Conservation (phyloP, 257 asterid species). For the Salvia hispanica region DNA sequence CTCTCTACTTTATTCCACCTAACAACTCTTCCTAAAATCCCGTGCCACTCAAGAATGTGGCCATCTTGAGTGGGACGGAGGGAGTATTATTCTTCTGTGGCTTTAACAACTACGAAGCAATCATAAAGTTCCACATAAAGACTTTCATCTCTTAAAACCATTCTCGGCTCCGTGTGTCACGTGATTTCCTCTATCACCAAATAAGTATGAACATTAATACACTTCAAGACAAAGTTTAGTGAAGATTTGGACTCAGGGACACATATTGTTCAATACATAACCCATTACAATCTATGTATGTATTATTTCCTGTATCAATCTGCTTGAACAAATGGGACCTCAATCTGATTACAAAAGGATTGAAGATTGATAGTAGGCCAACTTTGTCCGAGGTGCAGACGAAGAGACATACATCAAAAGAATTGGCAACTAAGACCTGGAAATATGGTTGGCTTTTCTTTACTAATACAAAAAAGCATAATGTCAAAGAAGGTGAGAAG, state of each 20-base stretch:
- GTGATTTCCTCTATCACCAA: slow-evolving; percentile 11
- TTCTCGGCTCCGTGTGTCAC: neutral
- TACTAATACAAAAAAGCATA: slow-evolving; percentile 7
- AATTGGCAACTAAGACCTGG: slow-evolving; percentile 10
- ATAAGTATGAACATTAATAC: slow-evolving; percentile 4
- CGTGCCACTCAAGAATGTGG: too few relatives aligned
- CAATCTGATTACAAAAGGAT: slow-evolving; percentile 6
- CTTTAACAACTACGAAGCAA: slow-evolving; percentile 16
- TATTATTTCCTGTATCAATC: slow-evolving; percentile 15
- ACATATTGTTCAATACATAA: slow-evolving; percentile 9
- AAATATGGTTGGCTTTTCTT: neutral
- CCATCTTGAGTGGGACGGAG: too few relatives aligned
- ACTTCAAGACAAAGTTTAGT: slow-evolving; percentile 11
- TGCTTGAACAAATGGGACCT: neutral
- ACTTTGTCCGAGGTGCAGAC: slow-evolving; percentile 12
- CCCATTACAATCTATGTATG: slow-evolving; percentile 14
- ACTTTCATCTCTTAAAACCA: slow-evolving; percentile 19
- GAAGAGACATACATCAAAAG: slow-evolving; percentile 12
- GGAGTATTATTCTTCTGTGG: slow-evolving; percentile 7
- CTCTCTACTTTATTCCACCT: too few relatives aligned
- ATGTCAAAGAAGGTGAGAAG: slow-evolving; percentile 29
- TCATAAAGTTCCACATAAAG: slow-evolving; percentile 2
- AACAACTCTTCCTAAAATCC: too few relatives aligned
- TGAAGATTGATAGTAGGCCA: slow-evolving; percentile 5
- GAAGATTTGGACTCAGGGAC: slow-evolving; percentile 17